These are phyloP conservation scores for Voacanga thouarsii DNA, from an alignment of 257 asterid genomes.

Conservation along the genomic window DNA sequence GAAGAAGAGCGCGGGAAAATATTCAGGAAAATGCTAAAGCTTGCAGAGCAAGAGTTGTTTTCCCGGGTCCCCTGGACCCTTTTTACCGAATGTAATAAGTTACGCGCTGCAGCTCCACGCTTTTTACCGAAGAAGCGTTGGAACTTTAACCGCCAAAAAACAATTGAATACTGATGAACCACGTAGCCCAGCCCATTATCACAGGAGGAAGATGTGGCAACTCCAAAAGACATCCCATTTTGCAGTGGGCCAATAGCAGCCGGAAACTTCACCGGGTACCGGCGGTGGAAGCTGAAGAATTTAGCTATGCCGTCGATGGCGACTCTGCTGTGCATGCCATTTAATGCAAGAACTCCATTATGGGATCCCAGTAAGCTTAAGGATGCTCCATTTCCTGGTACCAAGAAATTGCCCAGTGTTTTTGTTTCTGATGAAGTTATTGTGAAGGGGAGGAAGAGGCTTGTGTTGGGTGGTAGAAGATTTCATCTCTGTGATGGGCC, in stretches of 20 bases:
- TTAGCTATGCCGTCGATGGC: constrained; percentile 13
- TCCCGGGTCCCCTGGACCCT: too few species aligned
- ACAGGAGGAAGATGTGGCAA: not conserved
- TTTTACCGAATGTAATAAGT: too few species aligned
- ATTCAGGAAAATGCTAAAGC: not conserved
- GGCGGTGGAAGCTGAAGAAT: not conserved
- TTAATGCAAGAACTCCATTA: not conserved
- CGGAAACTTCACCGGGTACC: constrained; percentile 1
- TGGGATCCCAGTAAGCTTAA: not conserved
- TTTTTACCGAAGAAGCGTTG: too few species aligned
- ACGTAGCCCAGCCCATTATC: constrained; percentile 18
- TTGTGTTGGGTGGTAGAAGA: constrained; percentile 6
- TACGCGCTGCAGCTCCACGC: not conserved
- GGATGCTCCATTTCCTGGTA: constrained; percentile 11
- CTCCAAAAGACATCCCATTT: too few species aligned
- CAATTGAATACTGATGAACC: constrained; percentile 13
- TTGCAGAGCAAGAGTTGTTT: not conserved
- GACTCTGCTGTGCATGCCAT: constrained; percentile 11
- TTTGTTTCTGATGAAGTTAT: not conserved
- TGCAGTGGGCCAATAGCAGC: not conserved
- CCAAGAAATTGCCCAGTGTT: constrained; percentile 6
- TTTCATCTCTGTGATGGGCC: constrained; percentile 3
- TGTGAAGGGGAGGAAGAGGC: constrained; percentile 12
- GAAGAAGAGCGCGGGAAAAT: constrained; percentile 4
- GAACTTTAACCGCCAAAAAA: not conserved